These are phyloP conservation scores for Trichomonas gallinae DNA, from an alignment of 208 protist genomes.

Conservation along the genomic window DNA sequence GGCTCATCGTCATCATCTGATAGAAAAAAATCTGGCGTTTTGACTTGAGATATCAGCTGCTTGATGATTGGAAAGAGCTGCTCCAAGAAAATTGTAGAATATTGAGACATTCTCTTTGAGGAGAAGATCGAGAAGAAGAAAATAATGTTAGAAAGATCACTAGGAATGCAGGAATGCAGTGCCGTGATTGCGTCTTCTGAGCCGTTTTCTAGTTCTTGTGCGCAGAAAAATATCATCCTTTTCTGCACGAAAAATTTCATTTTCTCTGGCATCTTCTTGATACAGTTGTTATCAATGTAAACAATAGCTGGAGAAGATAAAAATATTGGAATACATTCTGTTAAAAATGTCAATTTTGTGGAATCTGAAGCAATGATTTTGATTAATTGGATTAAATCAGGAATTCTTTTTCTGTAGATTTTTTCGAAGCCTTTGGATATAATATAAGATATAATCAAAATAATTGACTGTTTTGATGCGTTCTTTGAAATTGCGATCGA, in stretches of 20 bases:
- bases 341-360: not conserved
- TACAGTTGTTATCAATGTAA: not conserved
- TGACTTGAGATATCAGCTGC: not conserved
- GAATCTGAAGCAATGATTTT: not conserved
- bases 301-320: not conserved
- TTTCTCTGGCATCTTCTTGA: not conserved
- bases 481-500: not conserved
- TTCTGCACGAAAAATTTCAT: not conserved
- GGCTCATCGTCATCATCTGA: not conserved
- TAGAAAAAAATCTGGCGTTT: not conserved
- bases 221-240: not conserved
- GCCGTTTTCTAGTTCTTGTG: not conserved
- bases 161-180: not conserved
- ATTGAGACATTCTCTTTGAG: not conserved
- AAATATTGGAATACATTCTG: not conserved
- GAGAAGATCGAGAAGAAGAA: not conserved
- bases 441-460: not conserved
- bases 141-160: not conserved
- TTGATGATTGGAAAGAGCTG: not conserved
- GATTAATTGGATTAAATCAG: not conserved
- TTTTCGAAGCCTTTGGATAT: not conserved
- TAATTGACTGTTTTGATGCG: not conserved
- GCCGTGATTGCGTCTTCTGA: not conserved
- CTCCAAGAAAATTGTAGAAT: not conserved
- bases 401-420: not conserved